Percentiles rank a stretch among this genome's conserved stretches.
phyloP scores from a whole-genome alignment of 345 rosid genomes.

The Brassica carinata region DNA sequence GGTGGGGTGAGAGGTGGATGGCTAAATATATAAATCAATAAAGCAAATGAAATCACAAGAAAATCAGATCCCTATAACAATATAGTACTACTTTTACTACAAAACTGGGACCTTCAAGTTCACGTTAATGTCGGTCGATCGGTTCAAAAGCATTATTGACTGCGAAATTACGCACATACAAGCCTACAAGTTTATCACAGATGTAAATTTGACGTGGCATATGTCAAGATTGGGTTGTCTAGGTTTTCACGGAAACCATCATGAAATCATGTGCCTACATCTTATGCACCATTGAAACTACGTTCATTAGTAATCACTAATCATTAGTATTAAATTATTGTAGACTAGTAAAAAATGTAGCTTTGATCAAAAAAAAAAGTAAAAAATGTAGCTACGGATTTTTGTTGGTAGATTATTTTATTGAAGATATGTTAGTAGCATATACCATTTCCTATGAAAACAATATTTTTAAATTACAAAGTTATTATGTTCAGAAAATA shows the following conservation, averaged over 20 bases:
- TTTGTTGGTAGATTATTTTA: background rate
- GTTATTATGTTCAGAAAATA: too few species aligned
- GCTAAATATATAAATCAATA: background rate
- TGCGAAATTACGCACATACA: background rate
- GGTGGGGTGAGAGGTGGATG: background rate
- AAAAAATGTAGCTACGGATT: background rate
- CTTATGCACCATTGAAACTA: background rate
- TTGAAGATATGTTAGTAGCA: background rate
- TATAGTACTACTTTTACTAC: background rate
- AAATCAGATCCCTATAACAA: background rate
- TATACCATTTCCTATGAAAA: background rate
- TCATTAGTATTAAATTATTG: background rate
- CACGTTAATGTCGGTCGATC: constrained; percentile 18
- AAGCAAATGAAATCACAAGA: background rate
- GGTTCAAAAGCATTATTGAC: constrained; percentile 1
- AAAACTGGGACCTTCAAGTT: background rate
- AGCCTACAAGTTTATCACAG: background rate
- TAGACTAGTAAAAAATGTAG: background rate
- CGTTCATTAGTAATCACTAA: background rate
- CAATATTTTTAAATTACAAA: too few species aligned
- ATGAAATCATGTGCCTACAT: background rate
- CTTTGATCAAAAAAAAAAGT: too few species aligned
- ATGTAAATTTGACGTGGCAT: background rate
- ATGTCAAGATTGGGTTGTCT: background rate
- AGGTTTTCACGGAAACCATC: background rate